These are phyloP conservation scores for Neopestalotiopsis rosae DNA, from an alignment of 2,329 filamentous ascomycete species.

Conservation along the genomic window DNA sequence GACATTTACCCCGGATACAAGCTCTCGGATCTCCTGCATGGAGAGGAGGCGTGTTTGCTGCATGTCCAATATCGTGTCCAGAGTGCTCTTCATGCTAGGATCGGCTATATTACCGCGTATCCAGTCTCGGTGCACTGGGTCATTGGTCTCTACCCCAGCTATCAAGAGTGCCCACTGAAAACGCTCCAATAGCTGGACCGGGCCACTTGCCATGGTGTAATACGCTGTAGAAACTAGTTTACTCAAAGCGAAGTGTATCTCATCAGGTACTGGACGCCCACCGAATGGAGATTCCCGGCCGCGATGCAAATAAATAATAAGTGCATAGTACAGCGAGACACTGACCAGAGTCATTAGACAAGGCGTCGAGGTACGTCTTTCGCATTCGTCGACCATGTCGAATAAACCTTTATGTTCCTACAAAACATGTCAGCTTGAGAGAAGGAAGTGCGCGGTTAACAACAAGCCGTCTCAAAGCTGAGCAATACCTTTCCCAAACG, in stretches of 20 bases:
- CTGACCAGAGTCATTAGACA: constrained; percentile 7
- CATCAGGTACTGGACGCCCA: not conserved
- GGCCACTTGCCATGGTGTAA: constrained; percentile 10
- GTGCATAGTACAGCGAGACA: not conserved
- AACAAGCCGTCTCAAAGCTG: not conserved
- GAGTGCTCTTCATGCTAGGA: constrained; percentile 2
- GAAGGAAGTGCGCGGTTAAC: not conserved
- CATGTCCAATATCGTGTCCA: not conserved
- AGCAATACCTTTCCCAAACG: not conserved
- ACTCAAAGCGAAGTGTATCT: not conserved
- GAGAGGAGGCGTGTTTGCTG: not conserved
- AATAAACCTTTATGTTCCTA: not conserved
- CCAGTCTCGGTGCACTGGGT: constrained; percentile 11
- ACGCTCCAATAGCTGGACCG: constrained; percentile 6
- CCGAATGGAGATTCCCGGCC: constrained; percentile 1
- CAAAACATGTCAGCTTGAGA: not conserved
- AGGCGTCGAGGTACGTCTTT: not conserved
- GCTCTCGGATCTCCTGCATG: constrained; percentile 6
- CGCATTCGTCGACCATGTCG: constrained; percentile 1
- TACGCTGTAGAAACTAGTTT: constrained; percentile 6
- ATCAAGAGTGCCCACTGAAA: constrained; percentile 12
- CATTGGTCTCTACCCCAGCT: constrained; percentile 3
- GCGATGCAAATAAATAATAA: constrained; percentile 3
- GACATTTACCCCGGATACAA: constrained; percentile 11
- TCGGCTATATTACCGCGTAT: constrained; percentile 3